Conservation (phyloP, 2,329 filamentous ascomycete genomes). For the Arthrobotrys sphaeroides region DNA sequence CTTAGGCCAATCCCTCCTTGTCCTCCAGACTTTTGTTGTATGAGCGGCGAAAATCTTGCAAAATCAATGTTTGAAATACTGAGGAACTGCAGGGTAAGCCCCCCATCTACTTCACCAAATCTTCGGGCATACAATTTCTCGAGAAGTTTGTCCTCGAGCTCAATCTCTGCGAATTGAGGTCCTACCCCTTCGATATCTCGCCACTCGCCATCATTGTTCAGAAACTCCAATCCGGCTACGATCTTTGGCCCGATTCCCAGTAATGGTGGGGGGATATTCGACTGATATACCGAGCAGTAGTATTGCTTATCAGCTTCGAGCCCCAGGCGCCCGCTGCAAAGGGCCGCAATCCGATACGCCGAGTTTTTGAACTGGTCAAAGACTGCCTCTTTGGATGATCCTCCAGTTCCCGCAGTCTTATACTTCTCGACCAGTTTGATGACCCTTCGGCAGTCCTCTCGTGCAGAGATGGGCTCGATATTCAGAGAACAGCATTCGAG, state of each 20-base stretch:
- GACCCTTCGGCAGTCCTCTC: background rate
- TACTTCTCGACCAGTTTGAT: slow-evolving; percentile 25
- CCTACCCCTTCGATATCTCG: background rate
- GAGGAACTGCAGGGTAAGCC: background rate
- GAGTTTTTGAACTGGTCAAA: background rate
- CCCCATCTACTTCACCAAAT: background rate
- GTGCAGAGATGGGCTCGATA: background rate
- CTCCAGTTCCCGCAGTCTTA: background rate
- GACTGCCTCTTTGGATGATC: background rate
- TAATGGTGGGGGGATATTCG: background rate
- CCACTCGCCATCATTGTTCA: background rate
- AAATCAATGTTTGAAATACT: no score
- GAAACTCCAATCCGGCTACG: background rate
- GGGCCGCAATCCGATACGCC: background rate
- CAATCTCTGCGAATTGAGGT: background rate
- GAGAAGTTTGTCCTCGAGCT: background rate
- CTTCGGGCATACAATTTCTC: background rate
- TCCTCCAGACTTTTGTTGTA: no score
- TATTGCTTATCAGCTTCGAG: background rate
- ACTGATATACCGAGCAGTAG: background rate
- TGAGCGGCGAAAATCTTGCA: no score
- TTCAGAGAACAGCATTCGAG: no score
- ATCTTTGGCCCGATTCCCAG: background rate
- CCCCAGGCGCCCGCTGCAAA: background rate
- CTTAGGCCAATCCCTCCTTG: no score